Conservation (phyloP, 139 green algal genomes). For the Closterium sp. region DNA sequence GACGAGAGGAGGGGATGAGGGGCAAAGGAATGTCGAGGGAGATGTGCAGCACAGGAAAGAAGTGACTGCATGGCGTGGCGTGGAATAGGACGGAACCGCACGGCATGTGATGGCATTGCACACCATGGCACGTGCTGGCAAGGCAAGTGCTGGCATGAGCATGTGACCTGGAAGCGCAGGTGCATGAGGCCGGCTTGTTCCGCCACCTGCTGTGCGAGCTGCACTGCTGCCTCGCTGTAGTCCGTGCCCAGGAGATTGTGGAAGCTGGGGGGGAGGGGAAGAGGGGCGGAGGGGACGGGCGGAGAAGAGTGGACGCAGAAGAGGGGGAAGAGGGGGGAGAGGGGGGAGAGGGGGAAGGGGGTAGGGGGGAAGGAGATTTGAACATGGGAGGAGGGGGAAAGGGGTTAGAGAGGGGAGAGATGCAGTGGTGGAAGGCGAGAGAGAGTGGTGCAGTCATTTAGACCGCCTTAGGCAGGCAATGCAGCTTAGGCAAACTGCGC, state of each 20-base stretch:
- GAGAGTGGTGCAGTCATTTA: no score
- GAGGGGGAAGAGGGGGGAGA: no score
- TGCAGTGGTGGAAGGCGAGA: no score
- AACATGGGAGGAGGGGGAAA: neutral
- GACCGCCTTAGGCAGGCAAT: no score
- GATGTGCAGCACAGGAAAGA: neutral
- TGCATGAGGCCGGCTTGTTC: neutral
- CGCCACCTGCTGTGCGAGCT: slow-evolving; percentile 40
- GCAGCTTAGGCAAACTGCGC: no score
- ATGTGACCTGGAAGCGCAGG: neutral
- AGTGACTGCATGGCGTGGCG: neutral
- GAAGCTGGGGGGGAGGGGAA: slow-evolving; percentile 12
- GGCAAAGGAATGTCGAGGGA: neutral
- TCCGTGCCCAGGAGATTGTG: slow-evolving; percentile 50
- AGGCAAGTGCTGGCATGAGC: neutral
- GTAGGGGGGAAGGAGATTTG: neutral
- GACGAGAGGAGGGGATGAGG: neutral
- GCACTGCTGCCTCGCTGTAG: slow-evolving; percentile 49
- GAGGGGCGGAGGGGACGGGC: neutral
- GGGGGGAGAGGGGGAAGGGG: neutral
- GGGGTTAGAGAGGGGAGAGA: neutral
- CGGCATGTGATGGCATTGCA: neutral
- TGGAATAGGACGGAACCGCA: no score
- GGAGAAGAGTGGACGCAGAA: neutral
- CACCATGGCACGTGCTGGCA: no score